Conservation (phyloP, 2,329 filamentous ascomycete genomes). For the Fusarium algeriense region DNA sequence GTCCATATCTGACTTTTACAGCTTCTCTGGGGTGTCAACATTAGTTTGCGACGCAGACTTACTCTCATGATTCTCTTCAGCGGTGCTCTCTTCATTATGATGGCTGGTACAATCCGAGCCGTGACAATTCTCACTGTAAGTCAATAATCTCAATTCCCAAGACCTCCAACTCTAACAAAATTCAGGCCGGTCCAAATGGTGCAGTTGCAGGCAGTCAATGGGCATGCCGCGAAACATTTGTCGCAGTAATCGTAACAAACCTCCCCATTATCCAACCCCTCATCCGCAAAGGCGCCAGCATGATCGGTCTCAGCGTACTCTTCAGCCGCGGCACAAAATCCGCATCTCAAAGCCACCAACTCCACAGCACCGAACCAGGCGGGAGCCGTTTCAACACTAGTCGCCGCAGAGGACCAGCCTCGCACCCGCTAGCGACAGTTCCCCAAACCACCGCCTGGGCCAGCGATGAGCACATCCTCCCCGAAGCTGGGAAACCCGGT, state of each 20-base stretch:
- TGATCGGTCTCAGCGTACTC: constrained; percentile 37
- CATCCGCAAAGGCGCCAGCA: constrained; percentile 35
- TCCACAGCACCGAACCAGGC: constrained; percentile 28
- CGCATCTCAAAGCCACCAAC: constrained; percentile 38
- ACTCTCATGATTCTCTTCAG: constrained; percentile 41
- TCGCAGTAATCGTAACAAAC: constrained; percentile 55
- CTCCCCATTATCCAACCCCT: constrained; percentile 42
- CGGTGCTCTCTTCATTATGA: constrained; percentile 41
- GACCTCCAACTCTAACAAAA: constrained; percentile 1
- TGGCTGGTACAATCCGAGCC: constrained; percentile 39
- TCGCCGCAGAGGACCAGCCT: constrained; percentile 2
- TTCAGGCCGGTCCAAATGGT: constrained; percentile 32
- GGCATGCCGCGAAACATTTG: constrained; percentile 56
- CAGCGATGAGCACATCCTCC: constrained; percentile 41
- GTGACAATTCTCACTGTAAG: constrained; percentile 36
- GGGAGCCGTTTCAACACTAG: constrained; percentile 33
- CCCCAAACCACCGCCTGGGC: constrained; percentile 37
- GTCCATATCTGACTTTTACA: neutral
- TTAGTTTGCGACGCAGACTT: constrained; percentile 38
- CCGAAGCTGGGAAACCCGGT: constrained; percentile 9
- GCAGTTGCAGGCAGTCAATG: constrained; percentile 45
- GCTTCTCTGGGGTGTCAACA: constrained; percentile 43
- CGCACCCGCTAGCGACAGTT: constrained; percentile 21
- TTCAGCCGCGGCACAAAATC: constrained; percentile 36
- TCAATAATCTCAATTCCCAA: fast-evolving